Base-by-base conservation (phyloP, 495 filamentous ascomycete genomes). In the Annulohypoxylon maeteangense region DNA sequence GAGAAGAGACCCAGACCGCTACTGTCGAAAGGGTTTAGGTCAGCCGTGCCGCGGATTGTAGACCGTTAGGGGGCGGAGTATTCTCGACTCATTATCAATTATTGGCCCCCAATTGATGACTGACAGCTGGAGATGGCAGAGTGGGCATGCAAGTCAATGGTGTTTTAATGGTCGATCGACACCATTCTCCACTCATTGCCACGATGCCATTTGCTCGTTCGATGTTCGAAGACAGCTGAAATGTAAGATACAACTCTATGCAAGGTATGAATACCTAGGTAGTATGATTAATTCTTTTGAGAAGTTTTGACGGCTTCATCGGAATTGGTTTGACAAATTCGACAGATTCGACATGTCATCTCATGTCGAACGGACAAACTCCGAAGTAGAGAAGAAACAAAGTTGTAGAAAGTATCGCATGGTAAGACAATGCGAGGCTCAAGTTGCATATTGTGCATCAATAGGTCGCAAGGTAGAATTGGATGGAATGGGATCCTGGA, bases 71-170 rank as follows among this genome's bases (percentile, higher is more conserved):
- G 60, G 69, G 64, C 58, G 58, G 59, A 54, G 59, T 45, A 34
- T 23, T 44, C 59, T 16, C 34, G 53, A 34, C 16, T 62, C 56
- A 31, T 67, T 59, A 38, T 54, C 59, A 38, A 67, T 47, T 56
- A 64, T 72, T 61, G 70, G 70, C 32, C 70, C 65, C 70, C 64
- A 68, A 62, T 72, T 63, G 64, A 68, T 68, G 64, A 67, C 69
- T 50, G 69, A 72, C 69, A 72, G 70, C 60, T 67, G 63, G 63
- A 67, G 53, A 42, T 48, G 62, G 50, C 18, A 71, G 56, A 63
- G 68, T 66, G 53, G 14, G 16, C 44, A 71, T 68, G 70, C 62
- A 66, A 59, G 56, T 72, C 60, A 51, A 64, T 11, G 56, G 42
- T 25, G 27, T 40, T 31, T 55, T 16, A 31, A 45, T 38, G 20